Evolutionary conservation across 768 basidiomycete species (phyloP), one percentile per base, ranked within the genome.

Genomic region (Lentinula raphanica): DNA sequence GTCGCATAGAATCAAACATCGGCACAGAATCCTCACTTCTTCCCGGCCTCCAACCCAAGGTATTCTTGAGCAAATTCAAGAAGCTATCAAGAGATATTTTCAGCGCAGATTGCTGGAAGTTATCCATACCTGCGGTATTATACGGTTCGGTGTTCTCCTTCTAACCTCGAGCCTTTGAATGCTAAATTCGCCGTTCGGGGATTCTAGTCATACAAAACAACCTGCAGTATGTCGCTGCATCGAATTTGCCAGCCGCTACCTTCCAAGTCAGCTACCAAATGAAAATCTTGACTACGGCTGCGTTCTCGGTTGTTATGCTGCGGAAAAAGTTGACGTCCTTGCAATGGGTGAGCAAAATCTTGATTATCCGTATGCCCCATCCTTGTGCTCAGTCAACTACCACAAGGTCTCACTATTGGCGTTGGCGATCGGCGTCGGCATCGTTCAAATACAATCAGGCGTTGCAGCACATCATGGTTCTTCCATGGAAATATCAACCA

Each of bases 181-280:
- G 56, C 67, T 54, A 15, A n/a, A 19, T 36, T 39, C 27, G 13
- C 17, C n/a, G n/a, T n/a, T n/a, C n/a, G n/a, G n/a, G n/a, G n/a
- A 44, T 38, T 58, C 23, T 66, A 85, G 90, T 94, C 68, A 84
- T 95, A 60, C 92, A 98, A 78, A 96, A 96, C 76, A 93, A 93
- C 76, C 78, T 98, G 32, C 95, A 97, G 72, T 98, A 93, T 71
- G 87, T 95, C 54, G 95, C 95, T 32, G 92, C 91, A 5, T 88
- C 90, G 42, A 98, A 98, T 71, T 78, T 98, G 60, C 88, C 94
- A 63, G 94, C 92, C 15, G 94, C 95, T 21, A 97, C 94, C 15
- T 98, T 98, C 73, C 95, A 97, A 72, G 94, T 96, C 68, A 92
- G 87, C 44, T 95, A 95, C 72, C 94, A 96, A 71, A 96, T 96